Base-by-base conservation (phyloP, 2,329 filamentous ascomycete species). In the Penicillium sp. region DNA sequence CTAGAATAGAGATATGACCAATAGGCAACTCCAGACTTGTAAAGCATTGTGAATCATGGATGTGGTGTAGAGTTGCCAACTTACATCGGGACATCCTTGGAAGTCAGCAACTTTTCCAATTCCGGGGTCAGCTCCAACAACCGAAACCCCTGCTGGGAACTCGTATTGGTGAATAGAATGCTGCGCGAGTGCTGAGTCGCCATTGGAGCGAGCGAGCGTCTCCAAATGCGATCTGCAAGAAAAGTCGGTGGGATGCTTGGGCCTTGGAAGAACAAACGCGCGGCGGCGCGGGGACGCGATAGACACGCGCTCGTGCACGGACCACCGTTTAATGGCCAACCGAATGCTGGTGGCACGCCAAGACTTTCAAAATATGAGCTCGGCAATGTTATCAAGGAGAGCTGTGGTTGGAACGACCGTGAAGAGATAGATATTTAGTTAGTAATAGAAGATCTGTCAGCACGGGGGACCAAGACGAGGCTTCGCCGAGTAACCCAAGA, bases 81-180 rank as follows among this genome's bases (percentile, higher is more conserved):
- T 57, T 59, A 78, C 76, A 62, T 65, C 6, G 76, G 73, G 36
- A 74, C 66, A 58, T 80, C 74, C n/a, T 80, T 75, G 9, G 80
- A 78, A 19, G 81, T 77, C 36, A 88, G 69, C 44, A 85, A 70
- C 37, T 82, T 78, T 13, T 85, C 78, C 37, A 89, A 67, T 36
- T 86, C 83, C 2, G 83, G 74, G 13, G 86, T 82, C 18, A 89
- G 78, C 73, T 89, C 86, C 19, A 89, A 78, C 35, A 89, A 76
- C 40, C 83, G 81, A 69, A 87, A 83, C 22, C 78, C 78, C 65
- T 85, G 79, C 63, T 85, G 80, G 5, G 73, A 73, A n/a, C 66
- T 61, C 5, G 69, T 73, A 50, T 79, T 71, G 18, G 77, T 78
- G 65, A 81, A 77, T 6, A 74, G 69, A 43, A 80, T 72, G 51